Conservation (phyloP, 345 rosid genomes). For the Populus tremula region DNA sequence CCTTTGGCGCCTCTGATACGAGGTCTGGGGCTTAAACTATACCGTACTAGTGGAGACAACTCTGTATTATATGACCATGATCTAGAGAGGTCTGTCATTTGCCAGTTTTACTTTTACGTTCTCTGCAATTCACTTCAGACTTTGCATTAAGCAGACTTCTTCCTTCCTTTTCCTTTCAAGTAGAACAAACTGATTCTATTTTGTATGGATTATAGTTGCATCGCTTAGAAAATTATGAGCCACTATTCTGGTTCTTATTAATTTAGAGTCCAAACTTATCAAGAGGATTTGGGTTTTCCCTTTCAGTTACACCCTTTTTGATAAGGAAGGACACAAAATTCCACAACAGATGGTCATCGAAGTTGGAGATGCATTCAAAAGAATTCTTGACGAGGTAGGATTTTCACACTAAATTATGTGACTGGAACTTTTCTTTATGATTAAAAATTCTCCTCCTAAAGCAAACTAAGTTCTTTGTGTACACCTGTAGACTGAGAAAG, state of each 20-base stretch:
- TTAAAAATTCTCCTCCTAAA: not conserved
- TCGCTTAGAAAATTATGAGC: not conserved
- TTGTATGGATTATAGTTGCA: slow-evolving; percentile 11
- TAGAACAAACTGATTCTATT: not conserved
- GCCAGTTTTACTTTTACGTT: not conserved
- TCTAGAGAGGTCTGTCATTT: slow-evolving; percentile 66
- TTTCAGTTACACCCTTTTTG: slow-evolving; percentile 65
- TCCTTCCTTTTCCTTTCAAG: not conserved
- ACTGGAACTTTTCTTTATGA: not conserved
- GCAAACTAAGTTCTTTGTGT: slow-evolving; percentile 15
- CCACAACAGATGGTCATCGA: slow-evolving; percentile 58
- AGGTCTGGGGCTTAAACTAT: slow-evolving; percentile 63
- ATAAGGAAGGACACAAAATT: slow-evolving; percentile 59
- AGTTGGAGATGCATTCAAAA: slow-evolving; percentile 77
- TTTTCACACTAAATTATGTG: slow-evolving; percentile 8
- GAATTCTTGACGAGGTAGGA: slow-evolving; percentile 71
- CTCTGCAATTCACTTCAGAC: slow-evolving; percentile 4
- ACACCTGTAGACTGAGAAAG: slow-evolving; percentile 60
- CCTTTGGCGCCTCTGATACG: slow-evolving; percentile 86
- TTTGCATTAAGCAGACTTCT: not conserved
- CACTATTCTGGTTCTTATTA: not conserved
- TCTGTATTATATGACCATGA: slow-evolving; percentile 91
- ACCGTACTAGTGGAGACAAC: slow-evolving; percentile 88
- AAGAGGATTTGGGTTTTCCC: slow-evolving; percentile 22
- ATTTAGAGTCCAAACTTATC: slow-evolving; percentile 10